Base-by-base conservation (phyloP, 352 stramenopile species). In the Pythium sukuiense region DNA sequence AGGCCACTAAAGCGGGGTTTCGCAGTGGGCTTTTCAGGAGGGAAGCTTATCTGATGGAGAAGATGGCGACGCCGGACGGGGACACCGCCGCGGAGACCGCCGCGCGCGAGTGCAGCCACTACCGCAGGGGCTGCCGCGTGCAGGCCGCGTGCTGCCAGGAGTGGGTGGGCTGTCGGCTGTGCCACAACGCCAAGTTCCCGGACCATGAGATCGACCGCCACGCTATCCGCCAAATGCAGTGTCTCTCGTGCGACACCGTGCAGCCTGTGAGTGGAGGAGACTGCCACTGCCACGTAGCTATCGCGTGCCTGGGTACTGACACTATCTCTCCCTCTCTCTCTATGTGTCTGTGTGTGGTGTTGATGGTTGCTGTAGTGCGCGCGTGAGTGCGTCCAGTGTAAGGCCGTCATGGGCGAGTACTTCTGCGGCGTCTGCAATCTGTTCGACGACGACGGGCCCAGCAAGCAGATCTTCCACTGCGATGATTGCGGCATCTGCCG, bases 191-290 rank as follows among this genome's bases (percentile, higher is more conserved):
- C 26, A 59, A 74, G 48, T 76, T 83, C 59, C 59, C 76, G 24
- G 67, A 85, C 63, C 85, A 94, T 57, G 71, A 78, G 55, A 90
- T 94, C 67, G 83, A 94, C 72, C 85, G 85, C 60, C 85, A 90
- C 61, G 83, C 81, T 39, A 89, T 94, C 37, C 77, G 70, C 26
- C 46, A 69, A 24, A 92, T 94, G 81, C 76, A 83, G 63, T 94
- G 85, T 69, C 65, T 81, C 53, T 59, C 72, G 26, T 94, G 85
- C 55, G 65, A 78, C 41, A 80, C 72, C 8, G 76, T 81, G 50
- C 85, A 94, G 59, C 72, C 77, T 14, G 85, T 93, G 62, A 46
- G 79, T 69, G 30, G 57, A 12, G 3, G 6, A 53, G 29, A 9
- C 32, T 35, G 32, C 32, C 5, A 35, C 32, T 35, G 32, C 35